Base-by-base conservation (phyloP, 257 asterid species). In the Salvia splendens region DNA sequence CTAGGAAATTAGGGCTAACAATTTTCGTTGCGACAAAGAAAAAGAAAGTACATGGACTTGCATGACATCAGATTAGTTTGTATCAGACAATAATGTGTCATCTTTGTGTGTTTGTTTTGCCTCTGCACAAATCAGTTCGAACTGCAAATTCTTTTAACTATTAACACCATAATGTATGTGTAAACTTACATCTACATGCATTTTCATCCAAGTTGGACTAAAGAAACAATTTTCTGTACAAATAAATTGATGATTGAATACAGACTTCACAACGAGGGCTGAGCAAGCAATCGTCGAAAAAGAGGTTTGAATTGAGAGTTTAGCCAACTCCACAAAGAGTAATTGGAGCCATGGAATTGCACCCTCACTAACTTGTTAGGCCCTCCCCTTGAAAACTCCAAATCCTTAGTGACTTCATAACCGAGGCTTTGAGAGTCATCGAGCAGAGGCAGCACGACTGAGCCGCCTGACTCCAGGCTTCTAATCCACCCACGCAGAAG, bases 401-500 rank as follows among this genome's bases (percentile, higher is more conserved):
- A 35, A 54, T 88, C 83, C 60, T 69, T 83, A 16, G 79, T 75
- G 64, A 85, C 57, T 46, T 61, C 83, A 72, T 72, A 76, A 48
- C 53, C 43, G 24, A 68, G 64, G n/a, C 72, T 65, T 49, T 86
- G 83, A 1, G 78, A 58, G 72, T 60, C 71, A 51, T 87, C 95
- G 5, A 89, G 84, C 77, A 89, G 79, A 59, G 96, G 96, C 79
- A 88, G 77, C 71, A 55, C 77, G 20, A 64, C 71, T 4, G 84
- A 77, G 10, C 95, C 90, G 16, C 77, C 66, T 0, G 97, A 85
- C 73, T 93, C 97, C 60, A 93, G 67, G 69, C 78, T 84, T 60
- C 68, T 85, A 43, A 93, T 88, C 99, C 99, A 93, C 24, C 96
- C 95, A 0, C 96, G 92, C 60, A 93, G 77, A 38, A 90, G 65